Conservation (phyloP, 2,329 filamentous ascomycete genomes). For the Atkinsonella hypoxylon region DNA sequence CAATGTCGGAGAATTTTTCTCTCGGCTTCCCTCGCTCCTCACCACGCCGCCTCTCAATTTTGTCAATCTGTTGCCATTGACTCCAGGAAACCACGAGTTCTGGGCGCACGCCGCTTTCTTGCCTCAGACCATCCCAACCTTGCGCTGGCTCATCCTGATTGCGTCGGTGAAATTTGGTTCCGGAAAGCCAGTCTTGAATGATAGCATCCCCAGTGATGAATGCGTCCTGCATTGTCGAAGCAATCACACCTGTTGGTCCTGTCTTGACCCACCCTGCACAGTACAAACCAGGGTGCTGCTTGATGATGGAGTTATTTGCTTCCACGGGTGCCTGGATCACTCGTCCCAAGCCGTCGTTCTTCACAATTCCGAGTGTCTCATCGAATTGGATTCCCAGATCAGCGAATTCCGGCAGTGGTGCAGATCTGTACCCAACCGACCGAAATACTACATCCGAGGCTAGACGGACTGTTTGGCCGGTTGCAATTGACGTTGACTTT, state of each 20-base stretch:
- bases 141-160: slow-evolving; percentile 6
- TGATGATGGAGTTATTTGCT: slow-evolving; percentile 22
- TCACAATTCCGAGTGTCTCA: slow-evolving; percentile 58
- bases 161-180: slow-evolving; percentile 26
- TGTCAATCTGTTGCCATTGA: slow-evolving; percentile 76
- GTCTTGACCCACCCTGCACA: slow-evolving; percentile 95
- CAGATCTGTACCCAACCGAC: slow-evolving; percentile 88
- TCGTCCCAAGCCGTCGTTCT: slow-evolving; percentile 70
- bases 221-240: slow-evolving; percentile 89
- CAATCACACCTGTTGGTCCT: slow-evolving; percentile 90
- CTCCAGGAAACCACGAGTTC: slow-evolving; percentile 63
- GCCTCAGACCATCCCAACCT: slow-evolving; percentile 69
- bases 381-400: slow-evolving; percentile 73
- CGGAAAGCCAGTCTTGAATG: slow-evolving; percentile 56
- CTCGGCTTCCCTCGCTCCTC: slow-evolving; percentile 59
- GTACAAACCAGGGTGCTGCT: slow-evolving; percentile 59
- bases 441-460: slow-evolving; percentile 68
- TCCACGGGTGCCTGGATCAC: slow-evolving; percentile 31
- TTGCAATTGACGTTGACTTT: slow-evolving; percentile 33
- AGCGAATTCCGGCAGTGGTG: slow-evolving; percentile 60
- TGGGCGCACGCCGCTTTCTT: slow-evolving; percentile 40
- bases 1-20: slow-evolving; percentile 51
- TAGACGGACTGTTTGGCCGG: slow-evolving; percentile 39
- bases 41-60: slow-evolving; percentile 60
- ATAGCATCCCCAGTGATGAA: slow-evolving; percentile 83